Evolutionary conservation across 139 green algal genomes (phyloP), one percentile per base, ranked within the genome.

Genomic region (Volvox reticuliferus): DNA sequence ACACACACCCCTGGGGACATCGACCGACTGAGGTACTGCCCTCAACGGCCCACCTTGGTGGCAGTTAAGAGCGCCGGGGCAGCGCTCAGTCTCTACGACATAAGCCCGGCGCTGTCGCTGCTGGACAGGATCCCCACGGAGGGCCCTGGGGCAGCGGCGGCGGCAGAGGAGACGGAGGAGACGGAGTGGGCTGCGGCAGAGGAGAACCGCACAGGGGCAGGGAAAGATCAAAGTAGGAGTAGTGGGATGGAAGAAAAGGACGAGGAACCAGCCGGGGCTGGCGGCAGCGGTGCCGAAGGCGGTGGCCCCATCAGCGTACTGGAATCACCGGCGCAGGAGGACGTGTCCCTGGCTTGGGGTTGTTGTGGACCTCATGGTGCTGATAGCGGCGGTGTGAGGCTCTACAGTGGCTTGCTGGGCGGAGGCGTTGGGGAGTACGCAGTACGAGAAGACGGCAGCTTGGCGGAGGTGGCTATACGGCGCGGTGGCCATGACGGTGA

Each of bases 11-110:
- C 30, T 35, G 85, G 85, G n/a, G 85, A 89, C 20, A 21, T 89
- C 6, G 85, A 83, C 85, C 85, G 85, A 12, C 6, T 89, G 20
- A 30, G 85, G 1, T 89, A 82, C 69, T 89, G 85, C 50, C 85
- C 71, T 1, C 26, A 12, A 22, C 3, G 14, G 69, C 85, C 85
- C 13, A 21, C 24, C 17, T 65, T 89, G 44, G n/a, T 89, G 12
- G 85, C 71, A 0, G 44, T 36, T 20, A 89, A 89, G 37, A 76
- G 85, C 71, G 20, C 30, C 1, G 71, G 71, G 18, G 28, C 17
- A 13, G 30, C 35, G 30, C 85, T 89, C 14, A 65, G 26, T 19
- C 37, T 89, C 37, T 82, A 83, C 71, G 71, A 89, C 85, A 21
- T 76, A 26, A 24, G n/a, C 0, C 26, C 69, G 3, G 44, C 44